phyloP scores from a whole-genome alignment of 768 basidiomycete genomes.

The Lactarius hengduanensis region DNA sequence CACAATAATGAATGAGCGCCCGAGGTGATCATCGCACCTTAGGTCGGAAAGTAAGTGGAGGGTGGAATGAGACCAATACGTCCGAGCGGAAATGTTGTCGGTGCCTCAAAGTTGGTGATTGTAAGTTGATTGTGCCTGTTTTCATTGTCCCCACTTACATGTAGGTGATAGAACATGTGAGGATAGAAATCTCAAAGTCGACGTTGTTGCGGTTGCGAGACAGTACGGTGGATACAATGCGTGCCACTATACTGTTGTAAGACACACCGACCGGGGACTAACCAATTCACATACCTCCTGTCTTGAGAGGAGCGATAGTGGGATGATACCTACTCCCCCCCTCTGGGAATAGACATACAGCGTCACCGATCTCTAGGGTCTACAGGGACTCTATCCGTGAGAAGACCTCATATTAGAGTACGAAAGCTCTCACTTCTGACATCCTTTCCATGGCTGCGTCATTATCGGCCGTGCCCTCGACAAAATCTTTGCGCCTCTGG shows the following conservation, averaged over 20 bases:
- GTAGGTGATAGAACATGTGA: conserved; percentile 81
- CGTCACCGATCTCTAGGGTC: conserved; percentile 76
- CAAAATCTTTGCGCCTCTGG: conserved; percentile 68
- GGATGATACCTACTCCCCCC: conserved; percentile 85
- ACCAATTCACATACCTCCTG: conserved; percentile 57
- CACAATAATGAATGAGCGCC: neutral
- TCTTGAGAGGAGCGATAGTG: conserved; percentile 83
- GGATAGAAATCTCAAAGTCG: conserved; percentile 67
- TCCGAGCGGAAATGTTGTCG: conserved; percentile 86
- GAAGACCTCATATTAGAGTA: conserved; percentile 19
- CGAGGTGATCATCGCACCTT: conserved; percentile 40
- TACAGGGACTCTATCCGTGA: conserved; percentile 34
- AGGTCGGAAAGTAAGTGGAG: conserved; percentile 64
- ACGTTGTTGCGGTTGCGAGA: conserved; percentile 64
- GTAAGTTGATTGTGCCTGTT: conserved; percentile 14
- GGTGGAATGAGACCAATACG: conserved; percentile 79
- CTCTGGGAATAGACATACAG: conserved; percentile 83
- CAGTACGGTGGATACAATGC: conserved; percentile 76
- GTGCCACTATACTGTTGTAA: conserved; percentile 52
- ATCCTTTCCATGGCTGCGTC: conserved; percentile 64
- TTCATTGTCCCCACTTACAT: conserved; percentile 47
- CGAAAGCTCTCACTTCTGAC: conserved; percentile 48
- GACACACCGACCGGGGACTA: neutral
- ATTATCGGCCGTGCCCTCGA: conserved; percentile 60
- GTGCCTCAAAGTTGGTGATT: conserved; percentile 49